phyloP scores from a whole-genome alignment of 2,329 filamentous ascomycete genomes.

The Neopestalotiopsis clavispora region DNA sequence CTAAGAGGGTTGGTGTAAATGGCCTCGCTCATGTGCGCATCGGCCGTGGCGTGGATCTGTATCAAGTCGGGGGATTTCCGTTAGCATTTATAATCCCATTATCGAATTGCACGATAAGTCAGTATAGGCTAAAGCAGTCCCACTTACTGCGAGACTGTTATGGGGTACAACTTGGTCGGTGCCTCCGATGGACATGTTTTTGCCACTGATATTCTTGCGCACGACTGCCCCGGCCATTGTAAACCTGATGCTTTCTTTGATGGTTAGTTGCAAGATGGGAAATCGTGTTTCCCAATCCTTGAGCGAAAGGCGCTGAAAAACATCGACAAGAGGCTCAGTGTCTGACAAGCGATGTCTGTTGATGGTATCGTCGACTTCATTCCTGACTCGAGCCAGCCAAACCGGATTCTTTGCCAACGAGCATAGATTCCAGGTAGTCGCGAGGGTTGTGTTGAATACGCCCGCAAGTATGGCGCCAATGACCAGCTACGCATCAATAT shows the following conservation, averaged over 20 bases:
- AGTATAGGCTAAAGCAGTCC: too few species aligned
- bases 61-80: too few species aligned
- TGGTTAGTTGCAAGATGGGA: background rate
- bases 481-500: background rate
- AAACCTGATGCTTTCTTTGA: conserved; percentile 15
- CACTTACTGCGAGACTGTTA: conserved; percentile 5
- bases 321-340: too few species aligned
- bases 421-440: conserved; percentile 14
- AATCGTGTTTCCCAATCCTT: conserved; percentile 14
- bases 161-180: conserved; percentile 6
- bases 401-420: conserved; percentile 1
- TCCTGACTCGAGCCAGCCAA: conserved; percentile 1
- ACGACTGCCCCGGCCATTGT: conserved; percentile 17
- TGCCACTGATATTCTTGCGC: conserved; percentile 16
- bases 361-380: too few species aligned
- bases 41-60: too few species aligned
- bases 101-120: too few species aligned
- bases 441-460: conserved; percentile 17
- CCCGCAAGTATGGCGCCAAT: conserved; percentile 17
- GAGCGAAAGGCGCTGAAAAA: background rate
- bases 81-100: too few species aligned
- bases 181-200: conserved; percentile 3
- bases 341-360: too few species aligned
- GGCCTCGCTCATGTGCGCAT: too few species aligned
- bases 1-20: too few species aligned